phyloP scores from a whole-genome alignment of 2,329 filamentous ascomycete species.

The Podosphaera aphanis region DNA sequence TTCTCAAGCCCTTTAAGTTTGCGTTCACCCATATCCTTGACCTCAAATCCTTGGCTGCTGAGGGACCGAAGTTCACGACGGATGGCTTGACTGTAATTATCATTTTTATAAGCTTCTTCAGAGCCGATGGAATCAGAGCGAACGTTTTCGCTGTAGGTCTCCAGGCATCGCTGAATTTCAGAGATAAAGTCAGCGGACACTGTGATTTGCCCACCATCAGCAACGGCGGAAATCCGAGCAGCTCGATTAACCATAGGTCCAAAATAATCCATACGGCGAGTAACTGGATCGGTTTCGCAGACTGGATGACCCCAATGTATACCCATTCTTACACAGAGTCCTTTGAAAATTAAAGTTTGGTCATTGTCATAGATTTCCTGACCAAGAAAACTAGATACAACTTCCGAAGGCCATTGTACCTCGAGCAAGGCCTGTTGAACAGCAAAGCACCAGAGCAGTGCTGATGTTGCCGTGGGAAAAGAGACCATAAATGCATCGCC shows the following conservation, averaged over 20 bases:
- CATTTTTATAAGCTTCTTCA: slow-evolving; percentile 55
- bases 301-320: slow-evolving; percentile 90
- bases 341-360: slow-evolving; percentile 74
- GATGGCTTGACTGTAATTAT: slow-evolving; percentile 51
- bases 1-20: slow-evolving; percentile 96
- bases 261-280: slow-evolving; percentile 97
- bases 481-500: slow-evolving; percentile 99
- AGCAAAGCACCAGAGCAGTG: slow-evolving; percentile 86
- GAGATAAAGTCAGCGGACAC: slow-evolving; percentile 94
- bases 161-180: slow-evolving; percentile 76
- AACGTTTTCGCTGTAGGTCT: slow-evolving; percentile 72
- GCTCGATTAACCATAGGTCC: slow-evolving; percentile 98
- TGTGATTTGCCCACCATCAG: slow-evolving; percentile 89
- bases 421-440: slow-evolving; percentile 75
- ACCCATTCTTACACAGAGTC: slow-evolving; percentile 89
- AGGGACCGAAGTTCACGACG: slow-evolving; percentile 70
- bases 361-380: slow-evolving; percentile 66
- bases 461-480: slow-evolving; percentile 86
- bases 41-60: slow-evolving; percentile 79
- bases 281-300: slow-evolving; percentile 87
- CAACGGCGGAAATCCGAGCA: slow-evolving; percentile 76
- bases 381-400: slow-evolving; percentile 66
- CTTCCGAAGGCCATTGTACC: slow-evolving; percentile 80
- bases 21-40: slow-evolving; percentile 85
- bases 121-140: slow-evolving; percentile 42